Base-by-base conservation (phyloP, 192 early-diverging fungal genomes). In the Phlyctochytrium arcticum region DNA sequence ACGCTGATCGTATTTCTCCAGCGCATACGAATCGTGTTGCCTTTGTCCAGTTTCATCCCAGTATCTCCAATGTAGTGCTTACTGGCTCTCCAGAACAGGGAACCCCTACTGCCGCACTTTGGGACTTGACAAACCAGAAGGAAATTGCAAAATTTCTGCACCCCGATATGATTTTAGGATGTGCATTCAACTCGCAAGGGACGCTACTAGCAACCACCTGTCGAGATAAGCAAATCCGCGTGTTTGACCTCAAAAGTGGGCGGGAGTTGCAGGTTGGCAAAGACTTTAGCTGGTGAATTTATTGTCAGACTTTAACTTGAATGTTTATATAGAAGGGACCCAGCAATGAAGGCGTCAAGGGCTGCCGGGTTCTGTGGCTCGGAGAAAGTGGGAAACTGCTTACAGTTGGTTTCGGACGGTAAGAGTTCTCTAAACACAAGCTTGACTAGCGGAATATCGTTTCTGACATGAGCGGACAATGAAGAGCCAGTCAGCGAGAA, bases 401-500 rank as follows among this genome's bases (percentile, higher is more conserved):
- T 2, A 78, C 84, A 0, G 79, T 89, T 59, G 90, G 90, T 1
- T 94, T 92, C 77, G 89, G 87, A 4, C 68, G 55, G 82, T 84
- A 66, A 56, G 69, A 29, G 15, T 36, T 44, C 27, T 37, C 46
- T n/a, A n/a, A n/a, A 29, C 2, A n/a, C n/a, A n/a, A n/a, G n/a
- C n/a, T n/a, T n/a, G n/a, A n/a, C n/a, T n/a, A n/a, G n/a, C n/a
- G n/a, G n/a, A n/a, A n/a, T n/a, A n/a, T n/a, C n/a, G n/a, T n/a
- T n/a, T n/a, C n/a, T n/a, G n/a, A n/a, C n/a, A n/a, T n/a, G n/a
- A n/a, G n/a, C n/a, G n/a, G n/a, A n/a, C n/a, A n/a, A n/a, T n/a
- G 44, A 54, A 75, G 75, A 24, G 88, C 85, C 10, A 88, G 85
- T 56, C 81, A 81, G 51, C 84, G 92, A 8, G 87, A 92, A 58